Evolutionary conservation across 352 stramenopile species (phyloP).

Genomic region (Globisporangium heterothallicum): DNA sequence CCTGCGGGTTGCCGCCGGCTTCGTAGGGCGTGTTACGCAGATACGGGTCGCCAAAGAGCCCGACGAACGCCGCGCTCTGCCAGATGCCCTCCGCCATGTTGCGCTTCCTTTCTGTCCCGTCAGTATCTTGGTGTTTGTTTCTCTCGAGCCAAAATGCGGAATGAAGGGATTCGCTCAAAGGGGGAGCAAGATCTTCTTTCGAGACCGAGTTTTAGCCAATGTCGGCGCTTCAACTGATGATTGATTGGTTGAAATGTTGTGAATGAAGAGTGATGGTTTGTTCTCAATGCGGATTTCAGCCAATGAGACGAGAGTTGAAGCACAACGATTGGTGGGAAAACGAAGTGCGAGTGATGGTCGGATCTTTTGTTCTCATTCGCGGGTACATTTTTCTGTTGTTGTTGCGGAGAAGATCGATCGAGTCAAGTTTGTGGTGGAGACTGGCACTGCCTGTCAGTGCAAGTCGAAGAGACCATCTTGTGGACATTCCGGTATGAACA

Average conservation of each 20-base stretch:
- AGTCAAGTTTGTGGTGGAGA: not conserved
- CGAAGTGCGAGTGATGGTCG: conserved; percentile 1
- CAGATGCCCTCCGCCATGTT: conserved; percentile 36
- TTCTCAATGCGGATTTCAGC: not conserved
- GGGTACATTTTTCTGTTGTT: not conserved
- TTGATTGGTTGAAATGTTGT: not conserved
- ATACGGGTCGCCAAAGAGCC: conserved; percentile 76
- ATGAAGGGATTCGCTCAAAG: not conserved
- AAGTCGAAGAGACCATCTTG: not conserved
- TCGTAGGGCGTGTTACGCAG: conserved; percentile 75
- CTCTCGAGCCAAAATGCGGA: not conserved
- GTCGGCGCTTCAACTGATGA: not conserved
- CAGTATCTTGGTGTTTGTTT: no score
- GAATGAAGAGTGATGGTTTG: conserved; percentile 3
- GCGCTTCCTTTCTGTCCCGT: not conserved
- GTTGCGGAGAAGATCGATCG: no score
- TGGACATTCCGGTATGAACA: no score
- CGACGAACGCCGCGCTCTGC: conserved; percentile 60
- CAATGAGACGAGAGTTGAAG: conserved; percentile 4
- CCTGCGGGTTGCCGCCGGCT: conserved; percentile 61
- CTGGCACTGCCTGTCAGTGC: not conserved
- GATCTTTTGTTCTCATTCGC: conserved; percentile 1
- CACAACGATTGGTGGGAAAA: not conserved
- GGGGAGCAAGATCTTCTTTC: not conserved
- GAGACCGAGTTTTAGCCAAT: not conserved